Evolutionary conservation across 2,329 filamentous ascomycete species (phyloP).

Genomic region (Colletotrichum sublineola): DNA sequence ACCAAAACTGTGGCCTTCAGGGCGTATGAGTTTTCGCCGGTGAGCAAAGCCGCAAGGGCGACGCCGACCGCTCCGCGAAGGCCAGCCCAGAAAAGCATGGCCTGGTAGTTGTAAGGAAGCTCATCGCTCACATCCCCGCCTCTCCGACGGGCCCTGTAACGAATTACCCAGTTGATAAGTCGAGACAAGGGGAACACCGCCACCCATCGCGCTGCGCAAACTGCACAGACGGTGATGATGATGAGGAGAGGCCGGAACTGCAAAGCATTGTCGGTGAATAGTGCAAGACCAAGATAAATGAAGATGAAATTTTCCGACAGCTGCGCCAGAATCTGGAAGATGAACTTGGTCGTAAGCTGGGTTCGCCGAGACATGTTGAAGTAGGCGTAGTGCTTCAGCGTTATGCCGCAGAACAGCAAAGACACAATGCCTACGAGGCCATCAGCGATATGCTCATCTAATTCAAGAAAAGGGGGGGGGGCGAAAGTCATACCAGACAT

Average conservation of each 20-base stretch:
- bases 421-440: slow-evolving; percentile 84
- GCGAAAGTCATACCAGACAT: slow-evolving; percentile 82
- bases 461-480: neutral
- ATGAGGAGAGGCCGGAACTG: slow-evolving; percentile 96
- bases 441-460: slow-evolving; percentile 35
- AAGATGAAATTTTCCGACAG: slow-evolving; percentile 99
- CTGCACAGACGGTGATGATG: slow-evolving; percentile 89
- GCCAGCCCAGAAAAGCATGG: slow-evolving; percentile 99
- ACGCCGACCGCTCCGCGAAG: slow-evolving; percentile 96
- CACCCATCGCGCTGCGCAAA: slow-evolving; percentile 91
- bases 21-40: slow-evolving; percentile 83
- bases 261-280: slow-evolving; percentile 91
- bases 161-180: slow-evolving; percentile 92
- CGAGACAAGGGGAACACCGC: slow-evolving; percentile 94
- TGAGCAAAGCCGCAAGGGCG: slow-evolving; percentile 89
- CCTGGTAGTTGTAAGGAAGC: slow-evolving; percentile 93
- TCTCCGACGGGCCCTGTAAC: slow-evolving; percentile 83
- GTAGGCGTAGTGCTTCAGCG: slow-evolving; percentile 98
- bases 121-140: slow-evolving; percentile 85
- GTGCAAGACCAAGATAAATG: slow-evolving; percentile 94
- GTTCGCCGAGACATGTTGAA: slow-evolving; percentile 99
- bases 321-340: slow-evolving; percentile 95
- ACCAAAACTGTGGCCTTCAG: slow-evolving; percentile 96
- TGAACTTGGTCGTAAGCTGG: slow-evolving; percentile 96
- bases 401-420: slow-evolving; percentile 96